Conservation (phyloP, 2,329 filamentous ascomycete species). For the Coleophoma crateriformis region DNA sequence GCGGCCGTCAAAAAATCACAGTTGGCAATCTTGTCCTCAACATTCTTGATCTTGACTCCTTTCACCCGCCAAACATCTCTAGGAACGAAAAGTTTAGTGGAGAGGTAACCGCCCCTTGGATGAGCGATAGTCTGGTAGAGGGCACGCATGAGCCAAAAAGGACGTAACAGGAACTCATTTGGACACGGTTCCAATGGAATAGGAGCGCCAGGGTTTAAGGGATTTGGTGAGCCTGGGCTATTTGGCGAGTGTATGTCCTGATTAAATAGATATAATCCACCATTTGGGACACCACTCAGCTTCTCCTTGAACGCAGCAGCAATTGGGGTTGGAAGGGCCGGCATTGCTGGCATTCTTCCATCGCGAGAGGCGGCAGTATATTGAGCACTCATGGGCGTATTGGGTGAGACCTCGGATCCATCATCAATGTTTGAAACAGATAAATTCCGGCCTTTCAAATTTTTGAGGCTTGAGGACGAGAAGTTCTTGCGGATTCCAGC, state of each 20-base stretch:
- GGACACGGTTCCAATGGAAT: conserved; percentile 86
- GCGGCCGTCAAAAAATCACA: conserved; percentile 90
- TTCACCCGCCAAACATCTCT: conserved; percentile 91
- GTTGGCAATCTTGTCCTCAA: conserved; percentile 91
- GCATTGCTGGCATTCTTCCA: conserved; percentile 47
- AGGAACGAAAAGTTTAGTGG: conserved; percentile 86
- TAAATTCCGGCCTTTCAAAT: conserved; percentile 69
- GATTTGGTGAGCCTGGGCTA: conserved; percentile 60
- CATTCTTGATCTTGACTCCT: conserved; percentile 82
- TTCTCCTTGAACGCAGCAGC: conserved; percentile 56
- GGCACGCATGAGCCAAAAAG: conserved; percentile 96
- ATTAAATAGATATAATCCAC: conserved; percentile 78
- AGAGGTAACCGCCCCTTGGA: conserved; percentile 85
- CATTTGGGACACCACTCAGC: conserved; percentile 49
- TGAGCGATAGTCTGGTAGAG: conserved; percentile 90
- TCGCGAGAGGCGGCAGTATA: conserved; percentile 30
- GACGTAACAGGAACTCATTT: conserved; percentile 79
- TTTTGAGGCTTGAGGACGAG: conserved; percentile 65
- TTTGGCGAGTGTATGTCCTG: conserved; percentile 68
- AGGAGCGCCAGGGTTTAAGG: conserved; percentile 58
- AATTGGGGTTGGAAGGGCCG: conserved; percentile 63
- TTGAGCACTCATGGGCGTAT: conserved; percentile 63
- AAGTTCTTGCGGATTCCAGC: conserved; percentile 57
- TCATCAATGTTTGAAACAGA: conserved; percentile 59
- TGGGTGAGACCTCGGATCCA: conserved; percentile 60